phyloP scores from a whole-genome alignment of 2,329 filamentous ascomycete genomes.

The Colletotrichum viniferum region DNA sequence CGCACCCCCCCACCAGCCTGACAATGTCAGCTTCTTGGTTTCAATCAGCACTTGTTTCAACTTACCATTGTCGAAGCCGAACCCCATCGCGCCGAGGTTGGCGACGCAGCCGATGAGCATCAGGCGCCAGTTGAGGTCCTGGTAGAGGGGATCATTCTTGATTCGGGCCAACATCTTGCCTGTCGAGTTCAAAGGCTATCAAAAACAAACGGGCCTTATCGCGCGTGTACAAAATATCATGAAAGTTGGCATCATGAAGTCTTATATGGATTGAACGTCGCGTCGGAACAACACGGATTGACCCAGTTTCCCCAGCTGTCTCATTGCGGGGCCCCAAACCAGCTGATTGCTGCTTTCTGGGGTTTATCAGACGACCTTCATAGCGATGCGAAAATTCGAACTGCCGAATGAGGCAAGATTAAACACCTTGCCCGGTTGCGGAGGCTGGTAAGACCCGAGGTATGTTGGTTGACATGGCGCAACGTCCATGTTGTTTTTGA shows the following conservation, averaged over 20 bases:
- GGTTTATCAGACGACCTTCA: neutral
- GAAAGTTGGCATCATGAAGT: neutral
- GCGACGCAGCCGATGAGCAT: neutral
- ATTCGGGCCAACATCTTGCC: neutral
- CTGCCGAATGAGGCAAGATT: neutral
- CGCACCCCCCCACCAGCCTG: neutral
- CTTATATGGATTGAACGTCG: neutral
- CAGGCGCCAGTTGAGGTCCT: slow-evolving; percentile 3
- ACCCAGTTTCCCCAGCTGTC: neutral
- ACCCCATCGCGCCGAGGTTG: neutral
- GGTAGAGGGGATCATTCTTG: neutral
- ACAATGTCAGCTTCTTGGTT: no score
- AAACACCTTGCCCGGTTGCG: neutral
- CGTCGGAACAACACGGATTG: neutral
- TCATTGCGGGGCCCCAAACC: neutral
- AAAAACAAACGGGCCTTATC: neutral
- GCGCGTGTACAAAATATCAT: neutral
- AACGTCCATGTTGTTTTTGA: neutral
- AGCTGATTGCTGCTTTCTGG: neutral
- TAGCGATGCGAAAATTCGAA: neutral
- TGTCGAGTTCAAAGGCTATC: no score
- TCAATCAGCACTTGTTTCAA: neutral
- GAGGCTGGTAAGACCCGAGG: neutral
- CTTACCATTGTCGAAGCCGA: neutral
- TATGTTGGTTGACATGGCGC: neutral